Evolutionary conservation across 1,139 yeast genomes (phyloP), one percentile per base, ranked within the genome.

Genomic region (Yamadazyma dushanensis): DNA sequence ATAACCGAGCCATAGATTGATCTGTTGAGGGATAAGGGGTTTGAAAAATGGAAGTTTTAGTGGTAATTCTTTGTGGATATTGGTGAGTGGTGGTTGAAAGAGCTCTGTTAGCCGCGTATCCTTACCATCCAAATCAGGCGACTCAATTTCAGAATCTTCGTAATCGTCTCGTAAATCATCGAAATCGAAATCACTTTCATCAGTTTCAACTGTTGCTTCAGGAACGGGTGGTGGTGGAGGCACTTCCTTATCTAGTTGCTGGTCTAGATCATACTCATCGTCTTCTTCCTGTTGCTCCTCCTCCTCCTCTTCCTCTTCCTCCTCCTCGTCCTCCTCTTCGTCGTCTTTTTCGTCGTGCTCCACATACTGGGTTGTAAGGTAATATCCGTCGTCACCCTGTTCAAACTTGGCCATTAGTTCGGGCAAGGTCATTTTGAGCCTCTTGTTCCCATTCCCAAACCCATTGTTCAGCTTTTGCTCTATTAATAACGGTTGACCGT

Each of bases 321-420:
- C 54, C 1, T 50, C 54, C 7, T 47, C 55, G 8, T 55, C 57
- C 4, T 53, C 61, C 2, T 54, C 67, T 2, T 41, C 50, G 1
- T 35, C 47, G 3, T 31, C 35, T 1, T 32, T 42, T 3, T 44
- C 46, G 8, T 45, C 53, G 29, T 50, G 46, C 34, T 61, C 67
- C n/a, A 56, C 68, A 51, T 83, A 83, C 45, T 83, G 90, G 0
- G 90, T 83, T 0, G 89, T 83, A 50, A 82, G 62, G 45, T 83
- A 83, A 41, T 71, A 67, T 1, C 61, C 37, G 25, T 48, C 51
- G 8, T 69, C 70, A 0, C 76, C 79, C 3, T 46, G 37, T 9
- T 47, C 38, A 19, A 80, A 50, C 40, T 59, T 60, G 1, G 56
- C 51, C 37, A 80, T 49, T 39, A 82, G 66, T 15, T 78, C 76